These are phyloP conservation scores for Bremia lactucae DNA, from an alignment of 352 stramenopile species.

Conservation along the genomic window DNA sequence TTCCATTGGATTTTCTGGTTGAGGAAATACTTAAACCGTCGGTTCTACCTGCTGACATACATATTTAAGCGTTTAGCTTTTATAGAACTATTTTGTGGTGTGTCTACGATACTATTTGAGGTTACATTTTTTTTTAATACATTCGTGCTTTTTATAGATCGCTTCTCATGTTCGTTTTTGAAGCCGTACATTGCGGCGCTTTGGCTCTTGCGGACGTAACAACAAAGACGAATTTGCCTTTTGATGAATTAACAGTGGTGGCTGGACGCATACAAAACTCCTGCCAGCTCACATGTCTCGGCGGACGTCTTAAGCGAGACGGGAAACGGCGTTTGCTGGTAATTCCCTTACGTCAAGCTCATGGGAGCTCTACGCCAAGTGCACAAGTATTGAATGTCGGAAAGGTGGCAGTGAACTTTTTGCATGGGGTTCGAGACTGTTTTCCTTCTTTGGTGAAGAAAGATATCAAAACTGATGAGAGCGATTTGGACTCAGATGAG, in stretches of 20 bases:
- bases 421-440: conserved; percentile 39
- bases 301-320: conserved; percentile 39
- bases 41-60: conserved; percentile 70
- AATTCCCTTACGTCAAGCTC: conserved; percentile 24
- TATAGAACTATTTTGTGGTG: too few relatives aligned
- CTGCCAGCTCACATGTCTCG: conserved; percentile 51
- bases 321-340: conserved; percentile 34
- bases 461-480: conserved; percentile 33
- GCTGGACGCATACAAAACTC: conserved; percentile 21
- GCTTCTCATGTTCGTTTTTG: conserved; percentile 54
- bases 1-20: conserved; percentile 73
- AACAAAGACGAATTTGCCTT: conserved; percentile 36
- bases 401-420: conserved; percentile 39
- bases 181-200: conserved; percentile 7
- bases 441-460: conserved; percentile 58
- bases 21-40: conserved; percentile 80
- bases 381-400: conserved; percentile 50
- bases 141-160: too few relatives aligned
- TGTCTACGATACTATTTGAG: too few relatives aligned
- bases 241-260: conserved; percentile 50
- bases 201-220: conserved; percentile 28
- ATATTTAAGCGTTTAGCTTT: conserved; percentile 58
- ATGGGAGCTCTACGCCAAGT: conserved; percentile 4
- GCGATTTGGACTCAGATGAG: conserved; percentile 27
- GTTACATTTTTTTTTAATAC: conserved; percentile 2